A percentile compares a stretch with the other conserved stretches of the same genome.
Evolutionary conservation across 139 green algal genomes (phyloP).

Genomic region (Haematococcus lacustris): DNA sequence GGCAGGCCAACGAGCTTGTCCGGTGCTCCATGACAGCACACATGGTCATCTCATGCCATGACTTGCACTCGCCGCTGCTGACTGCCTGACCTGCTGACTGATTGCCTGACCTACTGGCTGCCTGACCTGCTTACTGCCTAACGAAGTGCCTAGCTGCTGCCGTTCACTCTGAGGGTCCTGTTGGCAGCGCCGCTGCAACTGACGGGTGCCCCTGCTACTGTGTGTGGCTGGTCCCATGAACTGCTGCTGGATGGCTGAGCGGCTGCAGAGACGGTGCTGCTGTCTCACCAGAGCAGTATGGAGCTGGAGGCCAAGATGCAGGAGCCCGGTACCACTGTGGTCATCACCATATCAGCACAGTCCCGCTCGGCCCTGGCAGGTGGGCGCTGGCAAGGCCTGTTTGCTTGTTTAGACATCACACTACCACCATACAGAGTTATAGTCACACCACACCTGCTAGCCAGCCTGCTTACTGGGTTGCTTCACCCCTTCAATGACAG

Average conservation of each 20-base stretch:
- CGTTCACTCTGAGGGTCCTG: not conserved
- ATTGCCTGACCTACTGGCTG: not conserved
- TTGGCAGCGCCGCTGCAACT: not conserved
- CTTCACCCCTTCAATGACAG: not conserved
- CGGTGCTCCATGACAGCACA: no score
- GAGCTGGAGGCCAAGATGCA: conserved; percentile 61
- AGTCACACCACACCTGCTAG: not conserved
- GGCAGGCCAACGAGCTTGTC: no score
- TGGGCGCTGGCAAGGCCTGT: not conserved
- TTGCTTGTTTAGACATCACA: not conserved
- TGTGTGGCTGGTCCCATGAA: not conserved
- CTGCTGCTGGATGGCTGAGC: not conserved
- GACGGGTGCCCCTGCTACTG: not conserved
- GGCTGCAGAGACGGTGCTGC: conserved; percentile 83
- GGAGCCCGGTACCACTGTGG: conserved; percentile 39
- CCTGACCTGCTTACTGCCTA: not conserved
- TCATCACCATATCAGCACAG: conserved; percentile 83
- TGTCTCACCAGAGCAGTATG: conserved; percentile 82
- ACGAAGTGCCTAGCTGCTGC: not conserved
- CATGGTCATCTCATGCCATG: no score
- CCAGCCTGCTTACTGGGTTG: not conserved
- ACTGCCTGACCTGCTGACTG: not conserved
- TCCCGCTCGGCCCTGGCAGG: conserved; percentile 66
- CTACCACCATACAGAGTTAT: not conserved
- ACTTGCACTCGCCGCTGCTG: no score